These are phyloP conservation scores for Blepharisma stoltei DNA, from an alignment of 73 alveolate genomes.

Conservation along the genomic window DNA sequence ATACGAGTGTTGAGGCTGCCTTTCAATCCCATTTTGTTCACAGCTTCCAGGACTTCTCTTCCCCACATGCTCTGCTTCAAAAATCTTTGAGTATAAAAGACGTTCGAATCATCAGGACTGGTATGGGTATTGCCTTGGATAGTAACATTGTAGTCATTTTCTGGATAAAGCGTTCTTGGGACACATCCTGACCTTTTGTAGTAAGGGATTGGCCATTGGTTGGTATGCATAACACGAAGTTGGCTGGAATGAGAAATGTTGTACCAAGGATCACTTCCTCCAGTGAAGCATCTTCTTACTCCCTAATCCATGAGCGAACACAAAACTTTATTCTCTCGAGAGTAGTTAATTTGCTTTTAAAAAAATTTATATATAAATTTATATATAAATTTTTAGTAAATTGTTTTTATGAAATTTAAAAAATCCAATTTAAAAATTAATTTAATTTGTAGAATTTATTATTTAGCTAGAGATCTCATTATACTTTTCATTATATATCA, in stretches of 20 bases:
- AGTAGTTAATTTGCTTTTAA: too few relatives aligned
- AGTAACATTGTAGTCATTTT: slow-evolving; percentile 29
- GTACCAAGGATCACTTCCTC: too few relatives aligned
- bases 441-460: too few relatives aligned
- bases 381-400: too few relatives aligned
- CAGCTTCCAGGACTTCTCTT: slow-evolving; percentile 20
- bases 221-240: slow-evolving; percentile 20
- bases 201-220: slow-evolving; percentile 37
- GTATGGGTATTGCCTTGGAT: background rate
- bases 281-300: too few relatives aligned
- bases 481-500: too few relatives aligned
- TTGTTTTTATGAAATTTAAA: too few relatives aligned
- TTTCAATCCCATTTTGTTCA: background rate
- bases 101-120: slow-evolving; percentile 1
- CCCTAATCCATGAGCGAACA: too few relatives aligned
- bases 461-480: too few relatives aligned
- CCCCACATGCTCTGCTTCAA: slow-evolving; percentile 23
- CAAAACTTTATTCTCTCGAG: too few relatives aligned
- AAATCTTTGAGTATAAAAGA: background rate
- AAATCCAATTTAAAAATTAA: too few relatives aligned
- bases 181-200: background rate
- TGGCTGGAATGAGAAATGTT: slow-evolving; percentile 12
- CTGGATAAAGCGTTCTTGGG: slow-evolving; percentile 31
- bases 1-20: slow-evolving; percentile 4
- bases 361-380: too few relatives aligned